phyloP scores from a whole-genome alignment of 495 filamentous ascomycete species.

The Podospora anserina region DNA sequence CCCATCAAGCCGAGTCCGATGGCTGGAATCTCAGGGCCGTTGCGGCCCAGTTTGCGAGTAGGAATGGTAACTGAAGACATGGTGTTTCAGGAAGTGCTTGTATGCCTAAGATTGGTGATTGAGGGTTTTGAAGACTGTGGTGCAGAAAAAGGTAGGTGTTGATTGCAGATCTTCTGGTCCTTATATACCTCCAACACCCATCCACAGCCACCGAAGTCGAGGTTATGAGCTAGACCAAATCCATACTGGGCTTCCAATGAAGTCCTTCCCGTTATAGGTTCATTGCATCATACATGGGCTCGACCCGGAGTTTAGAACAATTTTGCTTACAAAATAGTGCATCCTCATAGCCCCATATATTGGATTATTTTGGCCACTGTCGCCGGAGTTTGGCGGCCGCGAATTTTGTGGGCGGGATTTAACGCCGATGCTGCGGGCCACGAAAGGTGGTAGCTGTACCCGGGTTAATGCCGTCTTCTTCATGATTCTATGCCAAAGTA shows the following conservation, averaged over 20 bases:
- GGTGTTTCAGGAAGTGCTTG: not conserved
- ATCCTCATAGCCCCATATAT: not conserved
- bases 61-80: slow-evolving; percentile 3
- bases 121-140: not conserved
- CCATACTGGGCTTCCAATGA: too few relatives aligned
- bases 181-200: not conserved
- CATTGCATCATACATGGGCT: not conserved
- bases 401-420: not conserved
- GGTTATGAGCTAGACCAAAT: too few relatives aligned
- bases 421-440: not conserved
- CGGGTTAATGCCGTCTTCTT: not conserved
- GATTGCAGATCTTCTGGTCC: not conserved
- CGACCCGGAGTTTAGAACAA: not conserved
- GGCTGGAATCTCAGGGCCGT: slow-evolving; percentile 18
- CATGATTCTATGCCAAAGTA: not conserved
- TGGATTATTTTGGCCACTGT: not conserved
- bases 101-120: not conserved
- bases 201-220: too few relatives aligned
- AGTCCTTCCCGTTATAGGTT: not conserved
- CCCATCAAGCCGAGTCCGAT: slow-evolving; percentile 22
- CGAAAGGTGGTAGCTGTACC: not conserved
- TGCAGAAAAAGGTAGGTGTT: not conserved
- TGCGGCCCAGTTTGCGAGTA: slow-evolving; percentile 11
- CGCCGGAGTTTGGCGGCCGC: not conserved
- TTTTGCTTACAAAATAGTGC: not conserved